Evolutionary conservation across 2,329 filamentous ascomycete genomes (phyloP), one percentile per base, ranked within the genome.

Genomic region (Epichloe scottii): DNA sequence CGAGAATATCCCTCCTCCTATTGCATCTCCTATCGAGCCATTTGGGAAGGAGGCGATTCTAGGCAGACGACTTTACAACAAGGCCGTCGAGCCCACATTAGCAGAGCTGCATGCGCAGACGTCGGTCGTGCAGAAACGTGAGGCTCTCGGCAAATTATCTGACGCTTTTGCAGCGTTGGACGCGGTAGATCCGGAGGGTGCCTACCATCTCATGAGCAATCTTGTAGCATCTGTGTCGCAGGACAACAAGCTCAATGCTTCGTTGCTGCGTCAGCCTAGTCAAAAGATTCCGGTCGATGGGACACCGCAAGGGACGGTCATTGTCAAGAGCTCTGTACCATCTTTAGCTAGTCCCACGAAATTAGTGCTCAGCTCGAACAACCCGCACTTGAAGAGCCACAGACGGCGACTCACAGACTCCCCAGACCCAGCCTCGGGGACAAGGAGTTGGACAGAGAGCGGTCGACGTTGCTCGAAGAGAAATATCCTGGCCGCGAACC

Each of bases 51-150:
- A 97, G 65, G 86, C 87, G 0, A 69, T 88, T 6, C 75, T 96
- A 0, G 93, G 91, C 12, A 81, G 87, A 51, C 81, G 89, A 38
- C 77, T 89, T 17, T 96, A 91, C 67, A 81, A 78, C 59, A 89
- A 87, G 64, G 84, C 86, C 3, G 70, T 97, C 14, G 90, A 95
- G 53, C 83, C 88, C 4, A 81, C 85, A 0, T 83, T 96, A 55
- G 84, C 89, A 58, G 89, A 97, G 66, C 75, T 90, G 2, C 82
- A 94, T 61, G 86, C 89, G n/a, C 87, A 91, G 51, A 95, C 78
- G 1, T 79, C 77, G 4, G 71, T 65, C 2, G 68, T 76, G 60
- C 70, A 71, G 54, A 94, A 93, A 65, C 79, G 90, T 37, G 89
- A 95, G 59, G 89, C 89, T 0, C 76, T 97, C 33, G 87, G 86